Evolutionary conservation across 2,329 filamentous ascomycete species (phyloP).

Genomic region (Hypoxylon sp.): DNA sequence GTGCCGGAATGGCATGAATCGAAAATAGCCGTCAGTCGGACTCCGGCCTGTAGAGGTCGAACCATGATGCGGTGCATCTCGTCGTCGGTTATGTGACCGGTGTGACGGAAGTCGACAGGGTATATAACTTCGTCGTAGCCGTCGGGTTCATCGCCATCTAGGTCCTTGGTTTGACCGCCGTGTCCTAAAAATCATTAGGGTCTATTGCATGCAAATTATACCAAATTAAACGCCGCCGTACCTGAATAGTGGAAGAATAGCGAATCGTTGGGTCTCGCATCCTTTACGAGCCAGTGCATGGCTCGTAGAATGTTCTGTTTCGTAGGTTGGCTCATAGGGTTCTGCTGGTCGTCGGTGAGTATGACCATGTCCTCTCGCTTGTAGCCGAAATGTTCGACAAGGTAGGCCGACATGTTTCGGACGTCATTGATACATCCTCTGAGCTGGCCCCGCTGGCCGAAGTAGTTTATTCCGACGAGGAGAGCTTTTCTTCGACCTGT

Average conservation of each 20-base stretch:
- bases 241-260: constrained; percentile 98
- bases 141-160: constrained; percentile 83
- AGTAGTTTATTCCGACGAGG: constrained; percentile 97
- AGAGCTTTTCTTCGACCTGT: constrained; percentile 90
- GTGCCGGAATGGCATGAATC: constrained; percentile 86
- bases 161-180: constrained; percentile 80
- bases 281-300: constrained; percentile 98
- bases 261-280: constrained; percentile 91
- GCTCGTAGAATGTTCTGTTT: constrained; percentile 95
- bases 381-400: constrained; percentile 91
- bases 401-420: constrained; percentile 93
- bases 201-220: neutral
- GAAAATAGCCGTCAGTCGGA: constrained; percentile 86
- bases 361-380: constrained; percentile 97
- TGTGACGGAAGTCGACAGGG: constrained; percentile 78
- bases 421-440: constrained; percentile 98
- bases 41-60: constrained; percentile 81
- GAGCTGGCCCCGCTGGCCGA: constrained; percentile 89
- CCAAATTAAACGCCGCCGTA: constrained; percentile 55
- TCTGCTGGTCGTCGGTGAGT: constrained; percentile 95
- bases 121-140: constrained; percentile 85
- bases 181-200: constrained; percentile 67
- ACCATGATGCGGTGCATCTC: constrained; percentile 87
- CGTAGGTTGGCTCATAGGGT: constrained; percentile 96
- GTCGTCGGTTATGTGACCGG: constrained; percentile 83